phyloP scores from a whole-genome alignment of 495 filamentous ascomycete genomes.

The Xylaria sp. region DNA sequence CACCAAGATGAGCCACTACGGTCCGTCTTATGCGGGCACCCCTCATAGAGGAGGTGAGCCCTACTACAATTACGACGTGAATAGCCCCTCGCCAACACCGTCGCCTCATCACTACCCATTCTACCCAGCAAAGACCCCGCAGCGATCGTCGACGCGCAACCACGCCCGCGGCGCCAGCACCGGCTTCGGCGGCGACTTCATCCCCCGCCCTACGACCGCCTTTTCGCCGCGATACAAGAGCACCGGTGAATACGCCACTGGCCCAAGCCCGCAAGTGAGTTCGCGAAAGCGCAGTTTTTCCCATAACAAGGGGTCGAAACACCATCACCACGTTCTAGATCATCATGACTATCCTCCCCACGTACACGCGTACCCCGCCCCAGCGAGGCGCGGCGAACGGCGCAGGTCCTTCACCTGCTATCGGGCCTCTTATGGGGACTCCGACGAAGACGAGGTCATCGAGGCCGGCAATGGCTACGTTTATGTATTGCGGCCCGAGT shows the following conservation, averaged over 20 bases:
- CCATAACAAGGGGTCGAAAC: constrained; percentile 45
- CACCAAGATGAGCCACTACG: constrained; percentile 52
- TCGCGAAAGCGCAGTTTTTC: constrained; percentile 58
- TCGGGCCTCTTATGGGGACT: constrained; percentile 65
- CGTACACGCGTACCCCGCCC: constrained; percentile 30
- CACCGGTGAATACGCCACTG: constrained; percentile 63
- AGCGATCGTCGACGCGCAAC: constrained; percentile 55
- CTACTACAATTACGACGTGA: constrained; percentile 43
- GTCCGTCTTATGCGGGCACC: constrained; percentile 54
- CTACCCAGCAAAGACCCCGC: constrained; percentile 53
- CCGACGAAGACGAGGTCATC: constrained; percentile 66
- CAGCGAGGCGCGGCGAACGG: constrained; percentile 51
- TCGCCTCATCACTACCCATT: constrained; percentile 55
- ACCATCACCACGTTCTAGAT: constrained; percentile 19
- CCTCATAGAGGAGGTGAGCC: constrained; percentile 45
- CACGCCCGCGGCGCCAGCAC: constrained; percentile 54
- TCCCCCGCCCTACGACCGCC: constrained; percentile 44
- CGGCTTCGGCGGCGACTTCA: constrained; percentile 46
- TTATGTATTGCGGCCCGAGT: constrained; percentile 54
- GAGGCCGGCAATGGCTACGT: constrained; percentile 54
- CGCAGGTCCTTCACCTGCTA: constrained; percentile 59
- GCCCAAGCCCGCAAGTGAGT: constrained; percentile 59
- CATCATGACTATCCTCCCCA: constrained; percentile 19
- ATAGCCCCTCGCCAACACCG: constrained; percentile 58
- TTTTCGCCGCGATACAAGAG: constrained; percentile 59